Evolutionary conservation across 2,329 filamentous ascomycete genomes (phyloP), one percentile per base, ranked within the genome.

Genomic region (Paraconiothyrium sp.): DNA sequence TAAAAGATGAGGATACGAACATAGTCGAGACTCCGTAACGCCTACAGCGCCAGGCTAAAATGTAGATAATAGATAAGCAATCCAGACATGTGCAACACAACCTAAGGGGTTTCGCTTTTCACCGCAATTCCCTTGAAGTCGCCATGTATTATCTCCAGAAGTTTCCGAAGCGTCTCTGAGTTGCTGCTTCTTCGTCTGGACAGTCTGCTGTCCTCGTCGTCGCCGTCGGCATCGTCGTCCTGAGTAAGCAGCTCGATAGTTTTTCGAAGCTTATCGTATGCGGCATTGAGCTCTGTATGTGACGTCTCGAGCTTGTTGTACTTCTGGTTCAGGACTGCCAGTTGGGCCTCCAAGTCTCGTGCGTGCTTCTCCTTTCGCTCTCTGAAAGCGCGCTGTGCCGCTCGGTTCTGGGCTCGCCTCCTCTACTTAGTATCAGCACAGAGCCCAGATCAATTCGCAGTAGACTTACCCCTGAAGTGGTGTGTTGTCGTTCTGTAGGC

Each of bases 351-450:
- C 22, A 90, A 83, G 67, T 90, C 88, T 63, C 85, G 85, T 69
- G 89, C 89, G 63, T 88, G 85, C 73, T 89, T 87, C 70, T 90
- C 86, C 69, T 89, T 89, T 57, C 87, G 82, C 72, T 89, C 86
- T 51, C 86, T 81, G 70, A 88, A 89, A 0, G 86, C 86, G 60
- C 86, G 80, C 72, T 89, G 86, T 2, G 86, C 88, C 43, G 86
- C 86, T 57, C 86, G 83, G 67, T 88, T 88, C 67, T 88, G 86
- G 49, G 86, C 86, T 71, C 86, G 81, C 62, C 86, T 84, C 50
- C 86, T 83, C 84, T 88, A 70, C 37, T 47, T 6, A 6, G 7
- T 49, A 65, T 68, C 63, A 75, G 60, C 35, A 41, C 34, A 22
- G 30, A 5, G 7, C 9, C 7, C 6, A 51, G 46, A 10, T 20